Base-by-base conservation (phyloP, 2,329 filamentous ascomycete species). In the Aureobasidium musti region DNA sequence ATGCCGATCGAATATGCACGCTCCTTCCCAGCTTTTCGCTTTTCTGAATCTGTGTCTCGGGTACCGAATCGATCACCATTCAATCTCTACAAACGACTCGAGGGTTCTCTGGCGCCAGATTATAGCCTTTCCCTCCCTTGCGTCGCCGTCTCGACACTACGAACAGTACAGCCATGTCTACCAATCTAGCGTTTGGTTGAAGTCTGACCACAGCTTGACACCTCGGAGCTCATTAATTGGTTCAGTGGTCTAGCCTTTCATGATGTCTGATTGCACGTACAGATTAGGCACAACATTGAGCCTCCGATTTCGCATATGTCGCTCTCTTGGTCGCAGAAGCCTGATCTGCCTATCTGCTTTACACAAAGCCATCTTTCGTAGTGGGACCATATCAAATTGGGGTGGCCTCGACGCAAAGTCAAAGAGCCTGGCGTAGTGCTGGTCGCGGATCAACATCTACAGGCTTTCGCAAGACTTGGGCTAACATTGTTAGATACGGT, bases 1-100 rank as follows among this genome's bases (percentile, higher is more conserved):
- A n/a, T 59, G 54, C 54, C 43, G 54, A 45, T 59, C 54, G 54
- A 7, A 45, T 45, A 59, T 59, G 54, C 37, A 59, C 54, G 39
- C 35, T 57, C n/a, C 53, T 37, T 28, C 17, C 54, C 41, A 60
- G n/a, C 23, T 41, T 59, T 19, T 28, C 17, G 47, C 28, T 28
- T 17, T 45, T 28, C 39, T 13, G 39, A 47, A 57, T 2, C n/a
- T n/a, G n/a, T 45, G 54, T 59, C 37, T 59, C 54, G 39, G 54
- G 39, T 41, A 26, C 10, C 8, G 35, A 19, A 45, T 33, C 39
- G 14, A 26, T 7, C 54, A 41, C 5, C 21, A 19, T 43, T 30
- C 37, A 39, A 3, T 19, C 37, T 41, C 39, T 6, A 45, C 37
- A n/a, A 52, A 35, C 10, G 11, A 53, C 33, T 53, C 30, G 50